Evolutionary conservation across 2,329 filamentous ascomycete species (phyloP), one percentile per base, ranked within the genome.

Genomic region (Aspergillus intermedius): DNA sequence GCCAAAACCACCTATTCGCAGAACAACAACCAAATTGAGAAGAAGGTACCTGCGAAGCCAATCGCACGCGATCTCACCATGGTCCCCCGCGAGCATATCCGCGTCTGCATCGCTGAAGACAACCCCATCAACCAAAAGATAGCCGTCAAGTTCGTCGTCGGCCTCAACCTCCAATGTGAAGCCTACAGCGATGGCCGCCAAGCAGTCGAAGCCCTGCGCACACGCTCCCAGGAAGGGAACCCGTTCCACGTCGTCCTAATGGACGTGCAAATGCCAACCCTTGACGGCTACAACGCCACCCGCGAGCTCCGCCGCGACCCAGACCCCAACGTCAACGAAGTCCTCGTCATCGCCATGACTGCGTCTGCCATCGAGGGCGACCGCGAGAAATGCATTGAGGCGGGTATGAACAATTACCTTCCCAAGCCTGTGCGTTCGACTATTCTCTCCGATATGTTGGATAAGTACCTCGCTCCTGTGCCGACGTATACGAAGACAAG

Each of bases 301-400:
- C 86, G 86, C 55, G 78, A 89, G 49, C 82, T 96, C 41, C 84
- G 91, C 8, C 81, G 82, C 57, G 90, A 96, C 65, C 67, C 81
- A 0, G 80, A 89, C 50, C 84, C 89, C 32, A 79, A 80, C 6
- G 88, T 97, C 9, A 79, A 88, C 46, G 84, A 88, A 55, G 82
- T 94, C 1, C 75, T 96, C n/a, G 87, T 97, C 44, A 96, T 97
- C 59, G 91, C 91, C 47, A 96, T 97, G 91, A 97, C 91, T 1
- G 91, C 91, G 1, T 91, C 86, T 22, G 91, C 91, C 3, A 97
- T 97, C 52, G 87, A 93, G 64, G 91, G 91, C 15, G 91, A 97
- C 64, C 79, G 91, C 43, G 91, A 97, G 66, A 96, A 95, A 71
- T 96, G 91, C 59, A 74, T 96, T n/a, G 88, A 90, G 44, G 88